A percentile compares a stretch with the other conserved stretches of the same genome.
These are phyloP conservation scores for Globisporangium solare DNA, from an alignment of 352 stramenopile genomes.

Conservation along the genomic window DNA sequence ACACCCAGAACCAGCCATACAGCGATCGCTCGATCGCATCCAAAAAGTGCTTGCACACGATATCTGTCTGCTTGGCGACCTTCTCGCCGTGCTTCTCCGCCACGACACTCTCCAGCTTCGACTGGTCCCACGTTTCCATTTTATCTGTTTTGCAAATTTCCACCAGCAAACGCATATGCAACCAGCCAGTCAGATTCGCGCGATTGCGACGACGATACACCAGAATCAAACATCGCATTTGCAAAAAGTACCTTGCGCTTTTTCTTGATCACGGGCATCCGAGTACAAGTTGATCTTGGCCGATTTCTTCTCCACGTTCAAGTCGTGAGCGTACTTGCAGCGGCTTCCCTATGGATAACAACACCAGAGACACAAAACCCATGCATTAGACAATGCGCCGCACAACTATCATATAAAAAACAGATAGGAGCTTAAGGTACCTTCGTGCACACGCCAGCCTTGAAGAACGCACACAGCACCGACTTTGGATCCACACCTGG, in stretches of 20 bases:
- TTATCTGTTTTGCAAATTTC: slow-evolving; percentile 33
- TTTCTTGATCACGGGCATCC: slow-evolving; percentile 66
- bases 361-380: neutral
- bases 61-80: slow-evolving; percentile 77
- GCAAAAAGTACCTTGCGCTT: slow-evolving; percentile 30
- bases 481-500: slow-evolving; percentile 87
- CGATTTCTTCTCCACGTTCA: slow-evolving; percentile 83
- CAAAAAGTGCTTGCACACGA: slow-evolving; percentile 89
- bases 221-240: neutral
- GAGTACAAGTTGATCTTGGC: slow-evolving; percentile 90
- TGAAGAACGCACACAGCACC: slow-evolving; percentile 88
- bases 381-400: neutral
- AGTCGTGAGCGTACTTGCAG: slow-evolving; percentile 89
- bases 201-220: neutral
- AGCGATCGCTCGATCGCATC: slow-evolving; percentile 88
- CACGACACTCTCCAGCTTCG: slow-evolving; percentile 85
- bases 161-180: too few species aligned
- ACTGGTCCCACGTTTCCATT: slow-evolving; percentile 86
- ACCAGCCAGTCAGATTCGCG: neutral
- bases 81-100: slow-evolving; percentile 84
- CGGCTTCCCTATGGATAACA: slow-evolving; percentile 48
- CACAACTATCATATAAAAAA: neutral
- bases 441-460: slow-evolving; percentile 85
- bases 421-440: slow-evolving; percentile 13
- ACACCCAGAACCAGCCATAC: slow-evolving; percentile 91